Base-by-base conservation (phyloP, 495 filamentous ascomycete genomes). In the Hyaloscypha bicolor region DNA sequence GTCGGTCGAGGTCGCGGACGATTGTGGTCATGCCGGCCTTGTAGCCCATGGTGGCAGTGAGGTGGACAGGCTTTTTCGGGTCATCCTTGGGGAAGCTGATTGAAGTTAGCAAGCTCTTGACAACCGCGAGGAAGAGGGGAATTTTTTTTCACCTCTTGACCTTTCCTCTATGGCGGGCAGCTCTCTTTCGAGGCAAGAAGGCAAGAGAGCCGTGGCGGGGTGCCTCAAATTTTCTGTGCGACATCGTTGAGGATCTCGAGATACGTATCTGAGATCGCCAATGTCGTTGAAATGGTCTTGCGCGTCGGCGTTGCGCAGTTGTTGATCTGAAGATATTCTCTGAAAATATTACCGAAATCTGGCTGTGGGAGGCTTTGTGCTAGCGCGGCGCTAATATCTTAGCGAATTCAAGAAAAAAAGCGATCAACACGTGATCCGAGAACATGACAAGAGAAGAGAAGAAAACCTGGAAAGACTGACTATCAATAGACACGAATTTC, bases 21-120 rank as follows among this genome's bases (percentile, higher is more conserved):
- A 98, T 94, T 73, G 96, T 99, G 80, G 93, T 97, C 96, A 99
- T 99, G 84, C 96, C 96, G 78, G 96, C 96, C 92, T 99, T 99
- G 90, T 99, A 99, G 80, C 96, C 96, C 88, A 99, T 93, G 78
- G 91, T 86, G 80, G 96, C 96, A 69, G 96, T 99, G 74, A 99
- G 87, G 86, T 99, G 96, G 82, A 98, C 94, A 75, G 94, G 92
- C 87, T 98, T 95, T 90, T 98, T 98, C 72, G 93, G 84, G 87
- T 99, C 93, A 91, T 99, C 96, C 87, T 98, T 98, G 78, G 96
- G 96, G 90, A 99, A 99, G 85, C 92, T 93, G 39, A 81, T 77
- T 12, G 76, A 76, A 51, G 57, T 75, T 48, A 76, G 68, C 48
- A 71, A 66, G 62, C 57, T 67, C 68, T 52, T 35, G 9, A n/a